Conservation (phyloP, 2,329 filamentous ascomycete genomes). For the Hypoxylon sp. region DNA sequence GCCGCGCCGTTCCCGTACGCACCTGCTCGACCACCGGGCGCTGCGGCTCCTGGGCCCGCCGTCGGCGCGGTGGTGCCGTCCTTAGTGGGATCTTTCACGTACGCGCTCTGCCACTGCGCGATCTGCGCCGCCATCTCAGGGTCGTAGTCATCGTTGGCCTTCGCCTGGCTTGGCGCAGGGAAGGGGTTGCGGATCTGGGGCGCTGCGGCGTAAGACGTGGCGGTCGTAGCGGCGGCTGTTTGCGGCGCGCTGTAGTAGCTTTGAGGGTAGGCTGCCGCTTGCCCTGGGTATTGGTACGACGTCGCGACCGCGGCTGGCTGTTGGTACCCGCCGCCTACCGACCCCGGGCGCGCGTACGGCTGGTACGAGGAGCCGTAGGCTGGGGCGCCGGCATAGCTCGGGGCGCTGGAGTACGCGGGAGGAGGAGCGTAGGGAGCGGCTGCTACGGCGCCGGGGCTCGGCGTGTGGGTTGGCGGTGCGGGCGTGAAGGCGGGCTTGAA, state of each 20-base stretch:
- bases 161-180: constrained; percentile 68
- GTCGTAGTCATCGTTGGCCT: constrained; percentile 64
- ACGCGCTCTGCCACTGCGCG: constrained; percentile 94
- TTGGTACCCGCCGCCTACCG: constrained; percentile 40
- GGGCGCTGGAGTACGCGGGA: constrained; percentile 53
- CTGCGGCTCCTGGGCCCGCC: constrained; percentile 20
- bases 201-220: constrained; percentile 62
- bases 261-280: constrained; percentile 51
- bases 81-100: constrained; percentile 67
- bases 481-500: constrained; percentile 67
- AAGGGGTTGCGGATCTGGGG: constrained; percentile 88
- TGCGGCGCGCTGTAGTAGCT: constrained; percentile 52
- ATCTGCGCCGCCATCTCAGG: constrained; percentile 91
- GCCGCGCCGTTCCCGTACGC: constrained; percentile 48
- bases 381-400: constrained; percentile 45
- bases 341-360: constrained; percentile 52
- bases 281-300: constrained; percentile 50
- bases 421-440: constrained; percentile 54
- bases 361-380: constrained; percentile 52
- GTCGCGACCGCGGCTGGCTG: constrained; percentile 26
- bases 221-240: constrained; percentile 52
- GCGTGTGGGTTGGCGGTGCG: constrained; percentile 50
- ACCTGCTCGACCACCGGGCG: constrained; percentile 36
- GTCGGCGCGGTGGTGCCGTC: constrained; percentile 59
- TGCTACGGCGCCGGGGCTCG: constrained; percentile 50